Conservation (phyloP, 768 basidiomycete species). For the Suillus fuscotomentosus region DNA sequence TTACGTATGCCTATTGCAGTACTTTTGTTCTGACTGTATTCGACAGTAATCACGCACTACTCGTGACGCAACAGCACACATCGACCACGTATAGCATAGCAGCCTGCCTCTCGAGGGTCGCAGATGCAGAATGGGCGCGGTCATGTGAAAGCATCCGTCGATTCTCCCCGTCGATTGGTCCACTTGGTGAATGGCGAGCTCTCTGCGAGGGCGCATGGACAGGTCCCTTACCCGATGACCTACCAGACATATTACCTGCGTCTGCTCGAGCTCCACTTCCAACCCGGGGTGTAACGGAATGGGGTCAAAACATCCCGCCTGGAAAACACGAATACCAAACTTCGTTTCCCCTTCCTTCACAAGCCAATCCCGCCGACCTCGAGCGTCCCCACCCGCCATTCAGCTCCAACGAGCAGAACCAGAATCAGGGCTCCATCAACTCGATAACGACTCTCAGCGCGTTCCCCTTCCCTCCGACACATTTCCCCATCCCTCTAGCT, state of each 20-base stretch:
- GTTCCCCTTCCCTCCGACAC: slow-evolving; percentile 72
- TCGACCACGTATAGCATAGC: slow-evolving; percentile 60
- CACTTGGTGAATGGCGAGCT: slow-evolving; percentile 69
- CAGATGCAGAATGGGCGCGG: slow-evolving; percentile 76
- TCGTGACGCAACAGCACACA: slow-evolving; percentile 61
- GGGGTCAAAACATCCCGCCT: slow-evolving; percentile 27
- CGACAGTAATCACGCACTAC: slow-evolving; percentile 61
- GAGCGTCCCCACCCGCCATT: slow-evolving; percentile 28
- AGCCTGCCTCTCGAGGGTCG: slow-evolving; percentile 64
- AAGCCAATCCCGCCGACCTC: slow-evolving; percentile 6
- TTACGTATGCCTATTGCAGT: neutral
- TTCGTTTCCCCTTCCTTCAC: slow-evolving; percentile 7
- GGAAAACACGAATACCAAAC: slow-evolving; percentile 11
- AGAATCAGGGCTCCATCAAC: slow-evolving; percentile 31
- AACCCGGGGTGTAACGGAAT: slow-evolving; percentile 22
- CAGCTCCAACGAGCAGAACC: slow-evolving; percentile 13
- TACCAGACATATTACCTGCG: slow-evolving; percentile 19
- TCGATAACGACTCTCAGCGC: slow-evolving; percentile 71
- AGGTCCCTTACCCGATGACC: slow-evolving; percentile 36
- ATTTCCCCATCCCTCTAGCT: slow-evolving; percentile 61
- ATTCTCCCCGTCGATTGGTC: slow-evolving; percentile 63
- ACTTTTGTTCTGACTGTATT: neutral
- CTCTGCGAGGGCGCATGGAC: slow-evolving; percentile 78
- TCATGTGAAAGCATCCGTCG: slow-evolving; percentile 71
- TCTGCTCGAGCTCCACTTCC: slow-evolving; percentile 7